Evolutionary conservation across 768 basidiomycete species (phyloP).

Genomic region (Suillus ampliporus): DNA sequence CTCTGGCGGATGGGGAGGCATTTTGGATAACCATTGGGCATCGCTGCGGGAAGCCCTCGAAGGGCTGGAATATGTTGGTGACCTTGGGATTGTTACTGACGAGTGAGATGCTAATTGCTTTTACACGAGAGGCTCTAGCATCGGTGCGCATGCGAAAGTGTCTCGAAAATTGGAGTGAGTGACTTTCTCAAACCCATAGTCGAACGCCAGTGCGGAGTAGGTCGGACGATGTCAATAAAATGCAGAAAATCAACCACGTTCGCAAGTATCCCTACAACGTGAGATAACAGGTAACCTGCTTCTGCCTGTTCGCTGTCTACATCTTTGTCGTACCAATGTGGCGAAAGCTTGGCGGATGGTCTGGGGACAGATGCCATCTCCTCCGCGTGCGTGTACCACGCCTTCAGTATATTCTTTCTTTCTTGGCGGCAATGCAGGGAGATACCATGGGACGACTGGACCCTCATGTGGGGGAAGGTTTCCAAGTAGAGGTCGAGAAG

Average conservation of each 20-base stretch:
- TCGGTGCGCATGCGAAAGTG: conserved; percentile 63
- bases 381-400: conserved; percentile 58
- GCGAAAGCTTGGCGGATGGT: conserved; percentile 73
- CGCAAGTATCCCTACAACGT: conserved; percentile 68
- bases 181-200: conserved; percentile 89
- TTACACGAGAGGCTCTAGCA: conserved; percentile 39
- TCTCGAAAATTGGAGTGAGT: conserved; percentile 75
- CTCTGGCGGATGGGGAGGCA: conserved; percentile 62
- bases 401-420: background rate
- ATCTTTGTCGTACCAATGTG: conserved; percentile 85
- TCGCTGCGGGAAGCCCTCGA: conserved; percentile 71
- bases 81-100: conserved; percentile 82
- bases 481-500: conserved; percentile 83
- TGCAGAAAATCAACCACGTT: conserved; percentile 92
- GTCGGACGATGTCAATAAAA: conserved; percentile 87
- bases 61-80: conserved; percentile 76
- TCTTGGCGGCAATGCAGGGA: conserved; percentile 30
- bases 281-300: conserved; percentile 90
- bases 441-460: conserved; percentile 71
- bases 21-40: conserved; percentile 88
- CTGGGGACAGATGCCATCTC: conserved; percentile 52
- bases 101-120: conserved; percentile 47
- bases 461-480: conserved; percentile 55
- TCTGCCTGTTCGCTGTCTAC: conserved; percentile 88
- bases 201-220: conserved; percentile 77